Percentiles rank a stretch among this genome's conserved stretches.
Conservation (phyloP, 2,329 filamentous ascomycete genomes). For the Ophiostoma montium region DNA sequence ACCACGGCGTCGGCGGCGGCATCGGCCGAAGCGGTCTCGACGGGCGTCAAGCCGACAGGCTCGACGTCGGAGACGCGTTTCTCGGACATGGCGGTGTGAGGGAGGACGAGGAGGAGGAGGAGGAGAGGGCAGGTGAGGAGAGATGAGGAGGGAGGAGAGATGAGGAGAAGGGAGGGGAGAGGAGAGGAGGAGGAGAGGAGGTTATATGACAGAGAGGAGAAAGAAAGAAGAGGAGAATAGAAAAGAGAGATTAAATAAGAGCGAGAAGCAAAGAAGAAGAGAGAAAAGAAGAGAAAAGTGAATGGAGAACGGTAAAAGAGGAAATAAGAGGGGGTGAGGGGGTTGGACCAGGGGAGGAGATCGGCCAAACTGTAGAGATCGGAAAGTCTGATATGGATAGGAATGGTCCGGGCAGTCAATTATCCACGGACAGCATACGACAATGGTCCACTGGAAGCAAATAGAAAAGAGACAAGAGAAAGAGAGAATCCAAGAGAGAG, state of each 20-base stretch:
- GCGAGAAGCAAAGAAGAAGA: background rate
- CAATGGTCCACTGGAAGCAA: too few species aligned
- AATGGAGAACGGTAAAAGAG: conserved; percentile 1
- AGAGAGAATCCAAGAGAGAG: too few species aligned
- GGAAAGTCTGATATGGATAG: too few species aligned
- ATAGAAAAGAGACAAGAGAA: too few species aligned
- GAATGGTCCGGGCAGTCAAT: too few species aligned
- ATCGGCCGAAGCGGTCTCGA: conserved; percentile 2
- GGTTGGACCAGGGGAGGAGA: background rate
- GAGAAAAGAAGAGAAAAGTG: background rate
- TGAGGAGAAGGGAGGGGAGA: background rate
- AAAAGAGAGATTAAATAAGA: background rate
- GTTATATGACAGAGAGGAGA: background rate
- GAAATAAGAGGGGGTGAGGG: background rate
- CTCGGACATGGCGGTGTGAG: background rate
- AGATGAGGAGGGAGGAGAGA: background rate
- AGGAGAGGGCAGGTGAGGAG: background rate
- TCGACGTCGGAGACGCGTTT: background rate
- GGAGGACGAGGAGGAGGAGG: background rate
- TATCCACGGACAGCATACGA: too few species aligned
- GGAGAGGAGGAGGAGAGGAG: background rate
- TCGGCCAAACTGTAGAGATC: background rate
- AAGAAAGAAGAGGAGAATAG: background rate
- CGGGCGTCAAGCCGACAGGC: background rate
- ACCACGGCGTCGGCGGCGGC: conserved; percentile 18